phyloP scores from a whole-genome alignment of 192 early-diverging fungal genomes.

The Coemansia sp. region DNA sequence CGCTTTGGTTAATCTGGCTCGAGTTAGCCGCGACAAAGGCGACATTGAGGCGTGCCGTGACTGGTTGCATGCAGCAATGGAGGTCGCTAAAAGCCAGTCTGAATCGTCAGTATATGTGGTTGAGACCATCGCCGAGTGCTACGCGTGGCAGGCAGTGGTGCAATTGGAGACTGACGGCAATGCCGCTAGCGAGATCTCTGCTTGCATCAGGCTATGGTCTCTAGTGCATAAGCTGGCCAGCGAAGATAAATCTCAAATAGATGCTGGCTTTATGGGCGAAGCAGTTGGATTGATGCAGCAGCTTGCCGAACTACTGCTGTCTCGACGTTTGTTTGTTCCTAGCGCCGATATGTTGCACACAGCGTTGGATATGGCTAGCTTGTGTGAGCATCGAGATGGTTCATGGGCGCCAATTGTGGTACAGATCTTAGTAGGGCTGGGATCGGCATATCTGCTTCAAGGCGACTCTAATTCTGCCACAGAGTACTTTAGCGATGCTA shows the following conservation, averaged over 20 bases:
- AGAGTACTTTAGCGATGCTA: slow-evolving; percentile 17
- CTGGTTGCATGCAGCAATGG: slow-evolving; percentile 21
- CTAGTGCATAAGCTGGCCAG: slow-evolving; percentile 6
- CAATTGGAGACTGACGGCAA: slow-evolving; percentile 11
- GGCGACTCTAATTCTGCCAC: slow-evolving; percentile 15
- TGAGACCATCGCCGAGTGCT: slow-evolving; percentile 24
- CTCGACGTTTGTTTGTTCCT: slow-evolving; percentile 26
- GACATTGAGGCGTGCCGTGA: not conserved
- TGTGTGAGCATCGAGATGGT: slow-evolving; percentile 20
- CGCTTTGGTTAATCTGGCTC: slow-evolving; percentile 29
- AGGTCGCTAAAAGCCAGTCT: slow-evolving; percentile 10
- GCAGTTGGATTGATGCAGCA: slow-evolving; percentile 16
- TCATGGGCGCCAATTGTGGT: slow-evolving; percentile 21
- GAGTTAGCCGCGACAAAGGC: slow-evolving; percentile 25
- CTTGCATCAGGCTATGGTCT: slow-evolving; percentile 16
- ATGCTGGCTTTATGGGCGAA: slow-evolving; percentile 24
- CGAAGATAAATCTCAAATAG: not conserved
- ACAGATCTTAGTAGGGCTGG: slow-evolving; percentile 32
- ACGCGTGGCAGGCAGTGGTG: slow-evolving; percentile 32
- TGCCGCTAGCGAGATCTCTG: slow-evolving; percentile 1
- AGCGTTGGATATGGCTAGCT: not conserved
- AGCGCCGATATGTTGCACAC: slow-evolving; percentile 9
- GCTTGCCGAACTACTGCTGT: slow-evolving; percentile 27
- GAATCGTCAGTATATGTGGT: slow-evolving; percentile 13
- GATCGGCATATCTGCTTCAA: slow-evolving; percentile 14